A percentile compares a stretch with the other conserved stretches of the same genome.
Conservation (phyloP, 768 basidiomycete genomes). For the Clitopilus hobsonii region DNA sequence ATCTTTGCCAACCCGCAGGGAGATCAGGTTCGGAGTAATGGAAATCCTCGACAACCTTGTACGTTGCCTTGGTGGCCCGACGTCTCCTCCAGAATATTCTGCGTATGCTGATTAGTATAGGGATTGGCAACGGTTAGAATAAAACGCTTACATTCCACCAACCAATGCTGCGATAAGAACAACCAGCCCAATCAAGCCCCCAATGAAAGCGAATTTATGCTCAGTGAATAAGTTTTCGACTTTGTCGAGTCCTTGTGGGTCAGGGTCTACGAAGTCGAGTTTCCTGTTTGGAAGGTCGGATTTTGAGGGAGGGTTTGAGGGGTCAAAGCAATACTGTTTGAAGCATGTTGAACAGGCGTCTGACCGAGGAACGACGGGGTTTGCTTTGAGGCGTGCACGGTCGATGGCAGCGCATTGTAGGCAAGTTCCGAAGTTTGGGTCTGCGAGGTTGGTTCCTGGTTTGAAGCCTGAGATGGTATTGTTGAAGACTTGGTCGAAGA, state of each 20-base stretch:
- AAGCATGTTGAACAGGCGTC: constrained; percentile 40
- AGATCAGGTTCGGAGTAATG: constrained; percentile 10
- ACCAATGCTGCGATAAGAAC: constrained; percentile 33
- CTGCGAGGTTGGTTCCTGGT: constrained; percentile 53
- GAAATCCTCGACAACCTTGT: constrained; percentile 12
- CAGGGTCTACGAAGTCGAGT: constrained; percentile 47
- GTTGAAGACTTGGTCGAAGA: constrained; percentile 56
- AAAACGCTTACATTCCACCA: constrained; percentile 32
- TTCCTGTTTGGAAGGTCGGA: constrained; percentile 40
- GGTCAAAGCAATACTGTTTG: constrained; percentile 51
- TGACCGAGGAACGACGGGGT: constrained; percentile 32
- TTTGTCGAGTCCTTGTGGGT: constrained; percentile 42
- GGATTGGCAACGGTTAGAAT: not conserved
- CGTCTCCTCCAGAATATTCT: constrained; percentile 26
- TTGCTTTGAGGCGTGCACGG: constrained; percentile 39
- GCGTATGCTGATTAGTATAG: not conserved
- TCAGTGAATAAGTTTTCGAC: constrained; percentile 36
- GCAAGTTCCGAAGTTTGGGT: constrained; percentile 61
- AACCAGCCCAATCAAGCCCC: constrained; percentile 38
- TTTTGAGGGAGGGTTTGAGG: constrained; percentile 36
- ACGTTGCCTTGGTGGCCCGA: constrained; percentile 6
- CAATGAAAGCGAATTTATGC: constrained; percentile 45
- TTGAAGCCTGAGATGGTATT: constrained; percentile 58
- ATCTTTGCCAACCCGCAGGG: constrained; percentile 7
- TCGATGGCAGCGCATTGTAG: constrained; percentile 63